A percentile compares a stretch with the other conserved stretches of the same genome.
phyloP scores from a whole-genome alignment of 2,329 filamentous ascomycete species.

The Pseudogymnoascus sp. region DNA sequence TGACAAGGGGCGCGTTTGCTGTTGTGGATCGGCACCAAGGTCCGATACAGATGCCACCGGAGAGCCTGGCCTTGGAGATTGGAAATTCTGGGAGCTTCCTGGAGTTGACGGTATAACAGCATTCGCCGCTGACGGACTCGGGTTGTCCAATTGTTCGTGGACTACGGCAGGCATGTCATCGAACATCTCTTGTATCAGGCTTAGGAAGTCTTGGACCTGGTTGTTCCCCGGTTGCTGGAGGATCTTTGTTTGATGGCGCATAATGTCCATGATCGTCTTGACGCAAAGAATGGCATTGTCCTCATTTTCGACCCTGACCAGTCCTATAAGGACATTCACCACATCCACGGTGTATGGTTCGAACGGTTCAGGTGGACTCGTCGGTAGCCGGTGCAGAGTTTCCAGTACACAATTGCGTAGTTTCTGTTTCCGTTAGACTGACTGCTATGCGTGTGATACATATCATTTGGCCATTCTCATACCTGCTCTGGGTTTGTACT shows the following conservation, averaged over 20 bases:
- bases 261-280: slow-evolving; percentile 95
- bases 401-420: slow-evolving; percentile 89
- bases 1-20: slow-evolving; percentile 70
- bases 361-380: slow-evolving; percentile 69
- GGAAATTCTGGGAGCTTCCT: slow-evolving; percentile 60
- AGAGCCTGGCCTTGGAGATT: slow-evolving; percentile 83
- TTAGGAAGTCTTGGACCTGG: slow-evolving; percentile 83
- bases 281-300: slow-evolving; percentile 98
- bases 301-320: slow-evolving; percentile 90
- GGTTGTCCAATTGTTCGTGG: slow-evolving; percentile 86
- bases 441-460: slow-evolving; percentile 10
- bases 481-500: slow-evolving; percentile 87
- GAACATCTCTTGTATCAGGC: slow-evolving; percentile 91
- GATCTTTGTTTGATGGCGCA: slow-evolving; percentile 83
- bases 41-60: slow-evolving; percentile 78
- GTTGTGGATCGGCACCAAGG: slow-evolving; percentile 71
- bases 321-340: slow-evolving; percentile 79
- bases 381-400: slow-evolving; percentile 78
- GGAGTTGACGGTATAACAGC: slow-evolving; percentile 59
- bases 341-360: slow-evolving; percentile 84
- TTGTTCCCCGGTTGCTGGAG: slow-evolving; percentile 44
- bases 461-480: slow-evolving; percentile 25
- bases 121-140: slow-evolving; percentile 47
- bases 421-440: slow-evolving; percentile 47
- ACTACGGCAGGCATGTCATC: slow-evolving; percentile 91